Base-by-base conservation (phyloP, 2,329 filamentous ascomycete species). In the Fusarium camptoceras region DNA sequence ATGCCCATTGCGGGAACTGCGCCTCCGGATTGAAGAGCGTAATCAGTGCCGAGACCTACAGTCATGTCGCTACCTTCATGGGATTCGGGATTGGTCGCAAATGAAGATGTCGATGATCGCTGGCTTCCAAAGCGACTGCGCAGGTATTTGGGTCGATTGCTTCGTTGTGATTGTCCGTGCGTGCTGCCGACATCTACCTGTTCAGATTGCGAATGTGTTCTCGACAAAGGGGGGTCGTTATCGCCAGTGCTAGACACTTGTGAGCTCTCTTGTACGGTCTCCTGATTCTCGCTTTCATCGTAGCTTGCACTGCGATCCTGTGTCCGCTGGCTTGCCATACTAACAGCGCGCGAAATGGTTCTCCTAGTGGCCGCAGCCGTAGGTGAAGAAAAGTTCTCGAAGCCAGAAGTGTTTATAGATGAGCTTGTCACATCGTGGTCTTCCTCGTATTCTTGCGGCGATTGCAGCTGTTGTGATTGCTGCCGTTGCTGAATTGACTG, bases 11-110 rank as follows among this genome's bases (percentile, higher is more conserved):
- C 83, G 3, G 93, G 89, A 7, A 88, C 83, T 15, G 93, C 92
- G 27, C 94, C 93, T 20, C 93, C 94, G 4, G 93, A 92, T 75
- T 97, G 93, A 37, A 97, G 83, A 25, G 93, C 92, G 79, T 91
- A 96, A 78, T 97, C 94, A 11, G 89, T 89, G 9, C 91, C 84
- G 12, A 84, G 75, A 9, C 84, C 91, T 20, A 93, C 83, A 8
- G 92, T 94, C 6, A 86, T 87, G 70, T 97, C 94, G 75, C 91
- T 95, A n/a, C 88, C 88, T 37, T 89, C 86, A 46, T 84, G 79
- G 8, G 81, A 81, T n/a, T 87, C 86, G 3, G 82, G 77, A 53
- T 86, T 87, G 18, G 85, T 85, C n/a, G 82, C 76, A 42, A 88
- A 85, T 2, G 88, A 90, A 2, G 88, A 90, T 5, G 86, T 83